Conservation (phyloP, 306 rosid species). For the Quercus variabilis region DNA sequence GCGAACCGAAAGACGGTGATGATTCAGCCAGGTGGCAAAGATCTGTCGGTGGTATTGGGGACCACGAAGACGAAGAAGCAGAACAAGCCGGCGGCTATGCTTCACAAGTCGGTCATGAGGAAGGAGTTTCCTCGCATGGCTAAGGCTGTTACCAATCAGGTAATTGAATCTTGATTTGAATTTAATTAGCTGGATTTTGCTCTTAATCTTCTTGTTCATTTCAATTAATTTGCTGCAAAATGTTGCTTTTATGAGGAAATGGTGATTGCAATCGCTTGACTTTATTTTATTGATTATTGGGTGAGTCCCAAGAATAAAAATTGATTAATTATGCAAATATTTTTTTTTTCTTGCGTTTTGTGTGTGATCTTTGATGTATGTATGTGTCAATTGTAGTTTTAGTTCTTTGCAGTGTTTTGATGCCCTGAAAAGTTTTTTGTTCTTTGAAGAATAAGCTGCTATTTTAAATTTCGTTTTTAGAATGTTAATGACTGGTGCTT, state of each 20-base stretch:
- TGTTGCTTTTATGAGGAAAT: background rate
- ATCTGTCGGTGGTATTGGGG: constrained; percentile 65
- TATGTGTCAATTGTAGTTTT: background rate
- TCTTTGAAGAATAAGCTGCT: background rate
- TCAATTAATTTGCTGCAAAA: background rate
- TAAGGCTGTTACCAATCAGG: constrained; percentile 79
- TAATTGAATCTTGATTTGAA: background rate
- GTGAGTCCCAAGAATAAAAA: no score
- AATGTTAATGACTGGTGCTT: background rate
- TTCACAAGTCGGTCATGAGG: constrained; percentile 83
- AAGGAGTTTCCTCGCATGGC: constrained; percentile 88
- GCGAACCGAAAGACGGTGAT: constrained; percentile 90
- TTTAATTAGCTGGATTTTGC: no score
- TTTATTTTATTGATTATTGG: no score
- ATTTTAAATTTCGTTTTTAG: background rate
- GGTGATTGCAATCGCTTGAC: no score
- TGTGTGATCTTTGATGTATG: background rate
- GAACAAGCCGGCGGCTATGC: constrained; percentile 72
- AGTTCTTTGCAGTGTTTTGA: background rate
- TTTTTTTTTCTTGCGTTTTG: background rate
- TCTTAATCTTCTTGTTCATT: no score
- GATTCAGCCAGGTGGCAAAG: constrained; percentile 68
- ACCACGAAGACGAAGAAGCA: constrained; percentile 90
- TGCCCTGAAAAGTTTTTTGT: background rate
- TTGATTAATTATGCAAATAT: no score